Percentiles rank a stretch among this genome's conserved stretches.
Evolutionary conservation across 2,329 filamentous ascomycete genomes (phyloP).

Genomic region (Fusarium redolens): DNA sequence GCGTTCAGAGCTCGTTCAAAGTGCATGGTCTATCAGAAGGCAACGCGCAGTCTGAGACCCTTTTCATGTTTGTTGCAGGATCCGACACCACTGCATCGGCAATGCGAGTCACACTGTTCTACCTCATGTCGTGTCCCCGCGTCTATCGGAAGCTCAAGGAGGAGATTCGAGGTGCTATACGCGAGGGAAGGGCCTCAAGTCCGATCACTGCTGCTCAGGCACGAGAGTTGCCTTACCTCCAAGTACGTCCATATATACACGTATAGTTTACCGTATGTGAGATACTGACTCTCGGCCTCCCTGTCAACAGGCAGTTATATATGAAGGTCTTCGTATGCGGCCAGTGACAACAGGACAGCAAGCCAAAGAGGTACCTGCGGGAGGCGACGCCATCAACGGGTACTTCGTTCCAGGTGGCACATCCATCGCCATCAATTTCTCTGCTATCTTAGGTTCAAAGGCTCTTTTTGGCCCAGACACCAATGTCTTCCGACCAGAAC

Average conservation of each 20-base stretch:
- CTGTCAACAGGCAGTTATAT: background rate
- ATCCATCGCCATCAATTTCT: background rate
- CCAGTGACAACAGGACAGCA: background rate
- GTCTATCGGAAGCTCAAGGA: background rate
- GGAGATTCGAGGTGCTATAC: background rate
- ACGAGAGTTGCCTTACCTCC: background rate
- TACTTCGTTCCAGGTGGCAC: background rate
- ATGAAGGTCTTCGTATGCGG: background rate
- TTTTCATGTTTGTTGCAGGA: conserved; percentile 5
- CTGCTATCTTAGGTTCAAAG: background rate
- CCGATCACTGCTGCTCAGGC: background rate
- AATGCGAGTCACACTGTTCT: background rate
- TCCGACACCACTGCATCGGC: background rate
- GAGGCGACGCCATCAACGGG: background rate
- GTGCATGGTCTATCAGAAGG: background rate
- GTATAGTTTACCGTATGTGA: rapidly evolving
- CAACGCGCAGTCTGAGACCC: background rate
- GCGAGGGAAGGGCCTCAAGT: background rate
- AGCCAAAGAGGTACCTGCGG: background rate
- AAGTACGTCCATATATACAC: rapidly evolving
- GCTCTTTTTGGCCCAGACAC: background rate
- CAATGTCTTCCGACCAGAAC: conserved; percentile 2
- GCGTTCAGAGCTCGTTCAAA: background rate
- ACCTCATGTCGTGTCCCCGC: background rate
- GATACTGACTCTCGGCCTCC: rapidly evolving